Base-by-base conservation (phyloP, 177 flowering plant genomes). In the Tripterygium wilfordii region DNA sequence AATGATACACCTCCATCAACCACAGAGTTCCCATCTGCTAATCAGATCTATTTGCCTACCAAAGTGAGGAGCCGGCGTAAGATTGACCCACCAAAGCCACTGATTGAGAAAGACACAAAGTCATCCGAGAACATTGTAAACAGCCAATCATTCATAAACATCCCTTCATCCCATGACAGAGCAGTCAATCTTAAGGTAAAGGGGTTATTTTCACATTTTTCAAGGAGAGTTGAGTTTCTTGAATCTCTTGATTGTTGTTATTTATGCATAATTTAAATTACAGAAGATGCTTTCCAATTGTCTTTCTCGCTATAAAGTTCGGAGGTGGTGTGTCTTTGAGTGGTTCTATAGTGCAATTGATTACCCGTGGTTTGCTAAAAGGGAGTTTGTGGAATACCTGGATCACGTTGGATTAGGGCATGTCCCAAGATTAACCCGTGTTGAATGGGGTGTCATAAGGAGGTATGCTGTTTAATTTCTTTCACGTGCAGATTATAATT, bases 341-440 rank as follows among this genome's bases (percentile, higher is more conserved):
- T 94, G 96, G 96, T 85, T 94, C 62, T 94, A 94, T 51, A 83
- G 96, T 80, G 90, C 97, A 32, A 80, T 94, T 46, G 99, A 94
- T 68, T 85, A 79, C 56, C 97, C 99, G 21, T 90, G 99, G 97
- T 94, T 94, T 69, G 96, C 95, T 18, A 83, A 75, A 66, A 79
- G 74, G 51, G 99, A 94, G 64, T 94, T 94, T 76, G 87, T 87
- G 38, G 99, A 90, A 51, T 94, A 94, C 74, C 63, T 94, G 22
- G 67, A 78, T 65, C 95, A 90, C 79, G 97, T 85, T 25, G 88
- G 92, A 9, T 63, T 94, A 57, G 92, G 96, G 48, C 95, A 90
- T 62, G 74, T 90, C 51, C 95, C 88, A 41, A 83, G 92, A 63
- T 67, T 94, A 51, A 90, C 97, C 56, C 96, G 94, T 62, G 90